Conservation (phyloP, 2,329 filamentous ascomycete genomes). For the Ophiostoma sp. region DNA sequence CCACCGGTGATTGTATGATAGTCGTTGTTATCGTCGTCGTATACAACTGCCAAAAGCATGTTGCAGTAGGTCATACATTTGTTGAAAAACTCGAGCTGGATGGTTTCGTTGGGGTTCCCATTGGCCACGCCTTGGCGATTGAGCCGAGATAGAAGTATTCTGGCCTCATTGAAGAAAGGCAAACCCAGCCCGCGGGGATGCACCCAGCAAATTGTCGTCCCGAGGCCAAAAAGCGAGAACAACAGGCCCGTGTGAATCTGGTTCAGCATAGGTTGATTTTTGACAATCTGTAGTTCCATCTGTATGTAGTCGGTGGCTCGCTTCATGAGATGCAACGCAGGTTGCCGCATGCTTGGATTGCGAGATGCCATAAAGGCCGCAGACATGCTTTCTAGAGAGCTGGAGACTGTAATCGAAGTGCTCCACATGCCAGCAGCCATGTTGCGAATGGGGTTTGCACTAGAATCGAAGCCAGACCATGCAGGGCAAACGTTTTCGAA, state of each 20-base stretch:
- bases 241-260: conserved; percentile 12
- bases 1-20: neutral
- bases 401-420: conserved; percentile 7
- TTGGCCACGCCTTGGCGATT: neutral
- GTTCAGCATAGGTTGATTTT: neutral
- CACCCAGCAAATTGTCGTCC: conserved; percentile 11
- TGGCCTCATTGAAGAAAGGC: conserved; percentile 11
- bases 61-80: conserved; percentile 16
- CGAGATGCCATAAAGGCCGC: conserved; percentile 12
- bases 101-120: neutral
- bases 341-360: conserved; percentile 12
- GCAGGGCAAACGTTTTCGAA: conserved; percentile 14
- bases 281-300: conserved; percentile 12
- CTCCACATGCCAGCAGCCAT: conserved; percentile 16
- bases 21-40: conserved; percentile 1
- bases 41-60: conserved; percentile 9
- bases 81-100: conserved; percentile 11
- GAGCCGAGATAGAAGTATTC: conserved; percentile 1
- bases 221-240: conserved; percentile 9
- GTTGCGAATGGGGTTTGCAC: conserved; percentile 9
- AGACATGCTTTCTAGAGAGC: conserved; percentile 15
- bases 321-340: conserved; percentile 4
- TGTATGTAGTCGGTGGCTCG: conserved; percentile 11
- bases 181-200: neutral
- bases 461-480: conserved; percentile 11